Conservation (phyloP, 306 rosid genomes). For the Ziziphus jujuba region DNA sequence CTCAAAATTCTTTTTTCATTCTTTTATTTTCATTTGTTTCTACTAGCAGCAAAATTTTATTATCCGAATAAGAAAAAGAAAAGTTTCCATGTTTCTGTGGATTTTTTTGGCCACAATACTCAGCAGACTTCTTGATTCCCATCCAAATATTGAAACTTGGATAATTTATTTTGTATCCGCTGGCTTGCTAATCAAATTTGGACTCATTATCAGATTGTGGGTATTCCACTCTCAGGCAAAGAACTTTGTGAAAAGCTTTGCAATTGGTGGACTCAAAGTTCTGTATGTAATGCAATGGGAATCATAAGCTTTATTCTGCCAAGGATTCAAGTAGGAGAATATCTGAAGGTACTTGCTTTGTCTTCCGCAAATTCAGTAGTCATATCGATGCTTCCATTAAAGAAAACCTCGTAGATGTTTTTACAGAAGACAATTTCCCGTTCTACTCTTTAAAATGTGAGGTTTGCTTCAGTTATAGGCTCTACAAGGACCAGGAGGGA, state of each 20-base stretch:
- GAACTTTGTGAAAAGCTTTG: conserved; percentile 17
- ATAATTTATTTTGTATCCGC: conserved; percentile 7
- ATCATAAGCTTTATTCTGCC: conserved; percentile 9
- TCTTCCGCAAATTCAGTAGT: conserved; percentile 1
- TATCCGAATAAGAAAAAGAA: neutral
- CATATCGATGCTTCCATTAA: neutral
- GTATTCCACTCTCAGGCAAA: conserved; percentile 20
- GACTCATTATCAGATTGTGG: conserved; percentile 31
- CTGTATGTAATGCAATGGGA: conserved; percentile 14
- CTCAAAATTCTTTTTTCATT: too few relatives aligned
- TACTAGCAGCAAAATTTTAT: neutral
- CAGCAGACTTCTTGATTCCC: conserved; percentile 6
- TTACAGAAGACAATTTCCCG: neutral
- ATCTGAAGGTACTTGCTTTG: conserved; percentile 24
- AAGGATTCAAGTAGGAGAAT: neutral
- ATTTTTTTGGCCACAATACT: conserved; percentile 3
- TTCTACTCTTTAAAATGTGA: neutral
- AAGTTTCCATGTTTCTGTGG: neutral
- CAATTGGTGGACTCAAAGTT: conserved; percentile 12
- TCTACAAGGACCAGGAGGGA: conserved; percentile 2
- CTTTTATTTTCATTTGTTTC: too few relatives aligned
- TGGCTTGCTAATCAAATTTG: conserved; percentile 23
- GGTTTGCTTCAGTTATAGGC: neutral
- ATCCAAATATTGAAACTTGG: conserved; percentile 12
- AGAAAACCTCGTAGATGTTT: neutral